Percentiles rank a stretch among this genome's conserved stretches.
Conservation (phyloP, 2,329 filamentous ascomycete species). For the Alternaria gansuensis region DNA sequence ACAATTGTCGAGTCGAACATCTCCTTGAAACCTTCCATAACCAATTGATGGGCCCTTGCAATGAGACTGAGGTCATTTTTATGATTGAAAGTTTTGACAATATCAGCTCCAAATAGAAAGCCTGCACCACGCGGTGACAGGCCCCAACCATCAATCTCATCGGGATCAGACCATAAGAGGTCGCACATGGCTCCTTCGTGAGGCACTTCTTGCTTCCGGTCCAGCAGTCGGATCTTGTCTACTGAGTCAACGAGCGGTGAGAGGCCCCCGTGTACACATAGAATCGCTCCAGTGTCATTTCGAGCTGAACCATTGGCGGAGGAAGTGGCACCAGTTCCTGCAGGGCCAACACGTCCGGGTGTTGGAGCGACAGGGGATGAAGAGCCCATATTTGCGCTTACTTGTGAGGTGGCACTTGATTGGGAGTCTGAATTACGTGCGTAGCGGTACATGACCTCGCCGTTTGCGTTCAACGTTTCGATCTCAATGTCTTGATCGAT, state of each 20-base stretch:
- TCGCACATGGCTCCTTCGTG: constrained; percentile 99
- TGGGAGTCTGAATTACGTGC: constrained; percentile 58
- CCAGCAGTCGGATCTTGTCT: constrained; percentile 93
- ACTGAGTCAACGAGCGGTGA: constrained; percentile 91
- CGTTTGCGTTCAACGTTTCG: constrained; percentile 87
- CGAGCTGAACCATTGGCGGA: constrained; percentile 66
- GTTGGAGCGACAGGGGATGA: constrained; percentile 50
- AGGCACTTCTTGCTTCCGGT: constrained; percentile 94
- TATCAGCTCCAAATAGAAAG: constrained; percentile 94
- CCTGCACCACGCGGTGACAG: constrained; percentile 92
- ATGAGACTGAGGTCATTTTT: constrained; percentile 91
- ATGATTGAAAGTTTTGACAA: constrained; percentile 94
- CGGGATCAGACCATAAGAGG: constrained; percentile 95
- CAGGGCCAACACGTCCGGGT: constrained; percentile 71
- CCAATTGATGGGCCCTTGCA: constrained; percentile 92
- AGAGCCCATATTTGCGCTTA: constrained; percentile 46
- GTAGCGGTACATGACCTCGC: constrained; percentile 78
- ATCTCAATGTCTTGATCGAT: constrained; percentile 83
- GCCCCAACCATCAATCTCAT: constrained; percentile 98
- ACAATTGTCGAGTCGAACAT: constrained; percentile 94
- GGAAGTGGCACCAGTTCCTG: constrained; percentile 80
- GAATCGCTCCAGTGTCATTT: constrained; percentile 71
- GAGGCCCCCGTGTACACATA: constrained; percentile 94
- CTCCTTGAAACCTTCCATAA: constrained; percentile 99
- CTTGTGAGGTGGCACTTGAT: constrained; percentile 47